Evolutionary conservation across 192 early-diverging fungal genomes (phyloP), one percentile per base, ranked within the genome.

Genomic region (Backusella psychrophila): DNA sequence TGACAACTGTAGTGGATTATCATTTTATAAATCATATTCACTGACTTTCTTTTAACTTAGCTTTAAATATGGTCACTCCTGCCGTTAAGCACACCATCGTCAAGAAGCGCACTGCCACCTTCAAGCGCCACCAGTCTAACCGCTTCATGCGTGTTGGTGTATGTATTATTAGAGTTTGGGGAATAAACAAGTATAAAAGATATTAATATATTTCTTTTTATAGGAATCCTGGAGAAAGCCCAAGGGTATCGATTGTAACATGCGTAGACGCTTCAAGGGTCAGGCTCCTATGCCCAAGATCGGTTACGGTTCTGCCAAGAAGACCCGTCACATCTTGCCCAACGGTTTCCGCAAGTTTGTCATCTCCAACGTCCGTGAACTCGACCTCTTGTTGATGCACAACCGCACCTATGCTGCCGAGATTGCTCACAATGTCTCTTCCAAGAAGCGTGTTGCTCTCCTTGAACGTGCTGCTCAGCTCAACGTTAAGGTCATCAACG

Each of bases 281-380:
- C 91, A 93, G 78, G 92, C 96, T 82, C 92, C 94, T 83, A 97
- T 98, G 94, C 96, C 98, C 88, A 98, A 98, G 92, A 99, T 99
- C 82, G 98, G 98, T 88, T 99, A 97, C 87, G 98, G 98, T 82
- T 96, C 97, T 83, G 96, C 95, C 92, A 90, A 90, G 87, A 93
- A 93, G 81, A 98, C 97, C 86, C 96, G 97, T 77, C 94, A 97
- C 92, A 84, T 99, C 80, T 87, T 99, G 77, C 98, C 98, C 81
- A 92, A 93, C 87, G 98, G 98, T 74, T 99, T 99, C 96, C 95
- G 95, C 89, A 99, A 99, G 92, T 98, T 97, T 90, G 79, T 94
- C 21, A 91, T 99, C 84, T 87, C 89, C 87, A 99, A 98, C 92
- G 87, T 90, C 72, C 80, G 83, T 79, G 98, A 99, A 79, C 91